Evolutionary conservation across 257 asterid genomes (phyloP).

Genomic region (Ligustrum vulgare): DNA sequence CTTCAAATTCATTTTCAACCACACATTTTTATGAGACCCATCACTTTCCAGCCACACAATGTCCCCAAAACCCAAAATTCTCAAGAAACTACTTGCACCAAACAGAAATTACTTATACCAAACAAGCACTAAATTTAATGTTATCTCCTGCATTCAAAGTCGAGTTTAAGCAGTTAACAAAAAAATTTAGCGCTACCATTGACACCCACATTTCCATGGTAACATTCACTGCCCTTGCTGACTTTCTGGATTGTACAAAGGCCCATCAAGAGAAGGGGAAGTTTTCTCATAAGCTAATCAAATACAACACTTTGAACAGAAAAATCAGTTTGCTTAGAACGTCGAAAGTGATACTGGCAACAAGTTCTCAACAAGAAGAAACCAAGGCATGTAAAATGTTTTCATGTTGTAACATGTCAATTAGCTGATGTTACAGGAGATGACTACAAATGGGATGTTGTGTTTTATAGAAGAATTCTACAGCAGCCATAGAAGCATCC

Average conservation of each 20-base stretch:
- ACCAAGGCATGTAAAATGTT: neutral
- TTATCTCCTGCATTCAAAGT: too few relatives aligned
- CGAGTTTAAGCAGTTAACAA: too few relatives aligned
- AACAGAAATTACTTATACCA: too few relatives aligned
- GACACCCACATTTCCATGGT: too few relatives aligned
- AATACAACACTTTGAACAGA: neutral
- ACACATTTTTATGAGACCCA: too few relatives aligned
- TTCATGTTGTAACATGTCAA: neutral
- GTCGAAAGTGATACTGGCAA: neutral
- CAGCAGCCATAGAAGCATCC: neutral
- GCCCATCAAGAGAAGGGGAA: neutral
- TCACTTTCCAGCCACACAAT: too few relatives aligned
- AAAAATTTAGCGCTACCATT: too few relatives aligned
- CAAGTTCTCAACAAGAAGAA: neutral
- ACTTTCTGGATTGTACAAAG: neutral
- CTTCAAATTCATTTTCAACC: too few relatives aligned
- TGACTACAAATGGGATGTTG: conserved; percentile 12
- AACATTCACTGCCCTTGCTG: neutral
- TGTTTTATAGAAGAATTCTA: neutral
- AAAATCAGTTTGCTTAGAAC: neutral
- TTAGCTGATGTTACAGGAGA: conserved; percentile 19
- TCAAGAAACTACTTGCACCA: too few relatives aligned
- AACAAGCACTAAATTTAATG: too few relatives aligned
- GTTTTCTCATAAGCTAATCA: neutral
- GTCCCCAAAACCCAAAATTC: too few relatives aligned